These are phyloP conservation scores for Coleophoma crateriformis DNA, from an alignment of 2,329 filamentous ascomycete species.

Conservation along the genomic window DNA sequence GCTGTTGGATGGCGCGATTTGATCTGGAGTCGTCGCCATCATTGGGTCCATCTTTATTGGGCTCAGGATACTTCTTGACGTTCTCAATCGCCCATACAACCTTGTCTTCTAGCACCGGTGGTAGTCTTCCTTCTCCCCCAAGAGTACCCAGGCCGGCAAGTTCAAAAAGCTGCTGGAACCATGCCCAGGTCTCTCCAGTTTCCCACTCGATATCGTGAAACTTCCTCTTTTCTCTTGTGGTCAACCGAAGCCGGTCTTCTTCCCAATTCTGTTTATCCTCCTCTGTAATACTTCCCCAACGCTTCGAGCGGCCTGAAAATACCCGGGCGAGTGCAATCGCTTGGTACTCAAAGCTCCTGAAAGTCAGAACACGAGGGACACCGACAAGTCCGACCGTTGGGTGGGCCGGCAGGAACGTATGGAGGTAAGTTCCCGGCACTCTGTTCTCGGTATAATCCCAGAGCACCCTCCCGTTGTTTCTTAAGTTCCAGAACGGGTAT, in stretches of 20 bases:
- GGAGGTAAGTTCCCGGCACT: slow-evolving; percentile 40
- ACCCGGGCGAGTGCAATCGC: slow-evolving; percentile 45
- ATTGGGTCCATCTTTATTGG: slow-evolving; percentile 11
- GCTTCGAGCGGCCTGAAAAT: slow-evolving; percentile 32
- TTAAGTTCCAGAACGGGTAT: slow-evolving; percentile 61
- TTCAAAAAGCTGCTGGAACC: slow-evolving; percentile 38
- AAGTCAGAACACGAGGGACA: slow-evolving; percentile 44
- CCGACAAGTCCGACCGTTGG: slow-evolving; percentile 45
- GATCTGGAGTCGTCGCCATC: too few species aligned
- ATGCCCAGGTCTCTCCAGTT: slow-evolving; percentile 42
- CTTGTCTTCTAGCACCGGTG: slow-evolving; percentile 37
- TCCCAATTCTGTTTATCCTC: slow-evolving; percentile 41
- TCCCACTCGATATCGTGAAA: slow-evolving; percentile 52
- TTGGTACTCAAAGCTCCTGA: slow-evolving; percentile 51
- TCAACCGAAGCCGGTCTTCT: slow-evolving; percentile 26
- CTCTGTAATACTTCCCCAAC: slow-evolving; percentile 29
- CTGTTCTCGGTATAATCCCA: slow-evolving; percentile 43
- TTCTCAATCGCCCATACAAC: slow-evolving; percentile 42
- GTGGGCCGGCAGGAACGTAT: slow-evolving; percentile 45
- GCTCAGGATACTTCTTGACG: slow-evolving; percentile 40
- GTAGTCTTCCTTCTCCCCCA: slow-evolving; percentile 38
- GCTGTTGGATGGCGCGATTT: too few species aligned
- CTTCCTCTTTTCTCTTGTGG: slow-evolving; percentile 26
- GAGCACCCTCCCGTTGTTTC: slow-evolving; percentile 37
- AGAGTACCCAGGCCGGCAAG: slow-evolving; percentile 44